These are phyloP conservation scores for Solanum rostratum DNA, from an alignment of 257 asterid species.

Conservation along the genomic window DNA sequence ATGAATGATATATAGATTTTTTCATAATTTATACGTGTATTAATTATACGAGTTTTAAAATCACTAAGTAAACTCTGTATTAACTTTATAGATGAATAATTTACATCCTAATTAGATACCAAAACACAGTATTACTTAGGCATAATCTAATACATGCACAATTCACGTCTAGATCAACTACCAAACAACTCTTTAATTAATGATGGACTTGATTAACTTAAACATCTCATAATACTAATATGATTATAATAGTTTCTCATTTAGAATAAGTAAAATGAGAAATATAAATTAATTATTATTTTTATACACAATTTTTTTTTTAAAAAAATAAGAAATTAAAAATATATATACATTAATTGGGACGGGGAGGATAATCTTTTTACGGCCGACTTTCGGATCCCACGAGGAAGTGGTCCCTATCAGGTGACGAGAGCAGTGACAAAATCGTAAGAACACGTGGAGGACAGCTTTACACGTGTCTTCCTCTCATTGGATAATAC, in stretches of 20 bases:
- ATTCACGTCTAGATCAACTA: too few relatives aligned
- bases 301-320: neutral
- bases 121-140: too few relatives aligned
- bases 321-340: neutral
- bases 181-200: too few relatives aligned
- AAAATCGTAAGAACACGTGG: neutral
- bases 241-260: neutral
- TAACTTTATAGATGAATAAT: too few relatives aligned
- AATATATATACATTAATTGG: neutral
- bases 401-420: neutral
- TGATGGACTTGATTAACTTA: too few relatives aligned
- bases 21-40: too few relatives aligned
- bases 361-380: neutral
- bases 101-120: too few relatives aligned
- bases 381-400: neutral
- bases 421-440: constrained; percentile 25
- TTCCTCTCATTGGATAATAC: neutral
- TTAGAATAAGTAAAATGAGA: neutral
- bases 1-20: too few relatives aligned
- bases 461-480: neutral
- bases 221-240: neutral
- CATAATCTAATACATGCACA: too few relatives aligned
- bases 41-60: too few relatives aligned
- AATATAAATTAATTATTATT: neutral
- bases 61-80: too few relatives aligned